These are phyloP conservation scores for Botrytis squamosa DNA, from an alignment of 2,329 filamentous ascomycete genomes.

Conservation along the genomic window DNA sequence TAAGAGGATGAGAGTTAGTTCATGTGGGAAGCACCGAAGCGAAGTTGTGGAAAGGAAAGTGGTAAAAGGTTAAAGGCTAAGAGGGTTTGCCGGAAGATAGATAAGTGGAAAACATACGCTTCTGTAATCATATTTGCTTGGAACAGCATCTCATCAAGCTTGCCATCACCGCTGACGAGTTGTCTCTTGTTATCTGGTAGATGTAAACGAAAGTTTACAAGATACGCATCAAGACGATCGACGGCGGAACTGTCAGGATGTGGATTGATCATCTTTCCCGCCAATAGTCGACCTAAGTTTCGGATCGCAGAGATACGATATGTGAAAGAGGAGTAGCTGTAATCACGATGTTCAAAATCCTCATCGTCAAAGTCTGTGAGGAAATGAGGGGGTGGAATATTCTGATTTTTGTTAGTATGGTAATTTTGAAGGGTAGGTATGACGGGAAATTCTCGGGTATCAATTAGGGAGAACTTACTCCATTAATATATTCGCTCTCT, in stretches of 20 bases:
- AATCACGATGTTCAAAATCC: conserved; percentile 63
- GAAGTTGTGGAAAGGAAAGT: background rate
- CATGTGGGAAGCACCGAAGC: background rate
- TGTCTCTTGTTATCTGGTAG: conserved; percentile 71
- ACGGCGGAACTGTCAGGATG: conserved; percentile 53
- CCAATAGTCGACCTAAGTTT: conserved; percentile 75
- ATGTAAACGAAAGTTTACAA: conserved; percentile 76
- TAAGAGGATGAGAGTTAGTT: conserved; percentile 30
- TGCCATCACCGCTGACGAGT: conserved; percentile 65
- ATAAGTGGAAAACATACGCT: conserved; percentile 33
- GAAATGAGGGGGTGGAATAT: conserved; percentile 57
- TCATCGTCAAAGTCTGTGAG: conserved; percentile 74
- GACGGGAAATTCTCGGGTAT: background rate
- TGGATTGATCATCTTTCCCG: conserved; percentile 44
- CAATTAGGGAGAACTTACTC: conserved; percentile 44
- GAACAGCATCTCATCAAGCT: conserved; percentile 86
- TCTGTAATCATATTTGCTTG: conserved; percentile 80
- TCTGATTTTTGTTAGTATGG: conserved; percentile 44
- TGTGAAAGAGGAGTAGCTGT: conserved; percentile 77
- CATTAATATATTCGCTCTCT: conserved; percentile 65
- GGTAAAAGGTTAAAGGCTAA: background rate
- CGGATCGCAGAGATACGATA: conserved; percentile 81
- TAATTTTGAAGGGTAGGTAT: background rate
- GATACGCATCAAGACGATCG: conserved; percentile 56
- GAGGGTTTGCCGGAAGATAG: background rate